Evolutionary conservation across 495 filamentous ascomycete genomes (phyloP), one percentile per base, ranked within the genome.

Genomic region (Tuber calosporum): DNA sequence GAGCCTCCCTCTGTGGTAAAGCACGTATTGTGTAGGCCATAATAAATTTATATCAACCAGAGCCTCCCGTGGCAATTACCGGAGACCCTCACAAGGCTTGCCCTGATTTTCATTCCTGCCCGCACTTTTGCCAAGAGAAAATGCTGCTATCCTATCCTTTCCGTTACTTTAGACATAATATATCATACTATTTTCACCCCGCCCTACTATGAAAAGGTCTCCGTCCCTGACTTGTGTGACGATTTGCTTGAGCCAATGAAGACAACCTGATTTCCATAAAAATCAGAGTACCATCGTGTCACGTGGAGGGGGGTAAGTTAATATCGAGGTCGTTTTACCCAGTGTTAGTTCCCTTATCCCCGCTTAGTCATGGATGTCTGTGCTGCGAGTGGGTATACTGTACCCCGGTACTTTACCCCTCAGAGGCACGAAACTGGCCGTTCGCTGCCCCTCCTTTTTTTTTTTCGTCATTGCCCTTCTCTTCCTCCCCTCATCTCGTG

Each of bases 401-500:
- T 30, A 4, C 5, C 2, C 7, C 2, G 22, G 26, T 62, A 9
- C 53, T 34, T 17, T 62, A 62, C 53, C 53, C 53, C 53, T 62
- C 53, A 62, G 26, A 62, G 15, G 53, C 30, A 62, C 13, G 53
- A 62, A 62, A 34, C 53, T n/a, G 53, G 53, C 26, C 3, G 11
- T 34, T 62, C 53, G 53, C 53, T 62, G 53, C 22, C 11, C 53
- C 76, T 75, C 73, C 40, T 62, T 37, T 26, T 43, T 42, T 67
- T n/a, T 66, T 45, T 67, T 41, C 67, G 22, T 22, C n/a, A 17
- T 53, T 42, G 30, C 30, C 38, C 45, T 53, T 38, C 48, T 67
- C 66, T 26, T 37, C 66, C 72, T 58, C 68, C 76, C 39, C 70
- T 62, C 53, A 62, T 62, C 53, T 34, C 53, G 53, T 62, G 53